Percentiles rank a stretch among this genome's conserved stretches.
These are phyloP conservation scores for Trichoderma sp. DNA, from an alignment of 2,329 filamentous ascomycete species.

Conservation along the genomic window DNA sequence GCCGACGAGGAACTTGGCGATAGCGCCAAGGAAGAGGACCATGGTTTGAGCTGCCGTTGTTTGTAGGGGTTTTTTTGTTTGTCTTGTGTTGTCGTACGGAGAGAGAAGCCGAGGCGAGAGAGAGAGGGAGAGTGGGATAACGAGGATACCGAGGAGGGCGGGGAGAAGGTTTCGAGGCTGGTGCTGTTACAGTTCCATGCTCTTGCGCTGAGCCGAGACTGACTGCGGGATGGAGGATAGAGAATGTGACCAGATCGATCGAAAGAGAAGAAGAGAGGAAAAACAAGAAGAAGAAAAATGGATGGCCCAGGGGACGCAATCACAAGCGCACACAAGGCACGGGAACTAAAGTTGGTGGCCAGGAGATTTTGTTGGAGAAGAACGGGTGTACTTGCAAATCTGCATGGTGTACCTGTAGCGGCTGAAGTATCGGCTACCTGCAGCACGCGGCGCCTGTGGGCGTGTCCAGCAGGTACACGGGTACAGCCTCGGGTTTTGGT, in stretches of 20 bases:
- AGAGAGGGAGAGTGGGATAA: conserved; percentile 11
- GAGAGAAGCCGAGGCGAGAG: not conserved
- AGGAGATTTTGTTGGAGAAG: not conserved
- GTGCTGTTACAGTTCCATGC: conserved; percentile 12
- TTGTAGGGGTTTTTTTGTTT: not conserved
- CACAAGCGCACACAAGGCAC: conserved; percentile 4
- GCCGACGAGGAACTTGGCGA: conserved; percentile 51
- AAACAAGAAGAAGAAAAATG: not conserved
- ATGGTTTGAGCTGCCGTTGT: conserved; percentile 31
- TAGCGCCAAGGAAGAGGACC: conserved; percentile 39
- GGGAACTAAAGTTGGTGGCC: not conserved
- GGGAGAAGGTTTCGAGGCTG: not conserved
- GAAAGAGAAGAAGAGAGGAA: not conserved
- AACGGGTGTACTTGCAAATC: not conserved
- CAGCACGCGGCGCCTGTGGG: not conserved
- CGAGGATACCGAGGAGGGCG: conserved; percentile 1
- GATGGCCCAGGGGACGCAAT: not conserved
- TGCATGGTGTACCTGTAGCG: not conserved
- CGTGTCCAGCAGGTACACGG: not conserved
- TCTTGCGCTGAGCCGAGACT: not conserved
- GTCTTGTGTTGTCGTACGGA: not conserved
- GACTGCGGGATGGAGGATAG: not conserved
- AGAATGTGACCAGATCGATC: not conserved
- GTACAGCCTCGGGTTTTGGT: not conserved
- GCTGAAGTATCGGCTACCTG: not conserved